Evolutionary conservation across 2,329 filamentous ascomycete species (phyloP), one percentile per base, ranked within the genome.

Genomic region (Aschersonia sp.): DNA sequence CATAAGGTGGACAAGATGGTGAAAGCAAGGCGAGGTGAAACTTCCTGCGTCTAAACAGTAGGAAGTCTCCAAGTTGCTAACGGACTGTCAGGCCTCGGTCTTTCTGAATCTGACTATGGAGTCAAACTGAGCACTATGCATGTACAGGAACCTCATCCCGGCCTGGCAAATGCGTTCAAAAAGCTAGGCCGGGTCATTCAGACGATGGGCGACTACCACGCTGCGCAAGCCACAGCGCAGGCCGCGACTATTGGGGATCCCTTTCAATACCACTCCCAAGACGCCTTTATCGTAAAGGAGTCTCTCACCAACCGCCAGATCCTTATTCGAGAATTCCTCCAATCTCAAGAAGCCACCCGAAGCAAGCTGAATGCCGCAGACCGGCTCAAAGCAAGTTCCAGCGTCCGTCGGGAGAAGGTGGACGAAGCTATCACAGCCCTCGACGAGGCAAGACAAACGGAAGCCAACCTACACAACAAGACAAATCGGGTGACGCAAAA

Each of bases 271-370:
- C 88, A 97, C 66, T 95, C 88, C 43, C 83, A 87, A 49, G 92
- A 98, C 64, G 87, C 92, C 43, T 94, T 95, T 61, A 94, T 97
- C 56, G 92, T 97, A 55, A 98, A 98, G 66, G 92, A 98, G 62
- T 95, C 89, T 9, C 76, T 98, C 52, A 98, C 92, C 4, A 98
- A 98, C 68, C 85, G 92, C 10, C 92, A 98, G 66, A 95, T 98
- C 52, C 76, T 98, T 22, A 83, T 95, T 42, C 87, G 92, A 50
- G 92, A 98, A 59, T 81, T 97, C 50, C 69, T 94, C 30, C 87
- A 95, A 65, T 89, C 92, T 1, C 89, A 97, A 62, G 85, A 94
- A 61, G 73, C 73, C 29, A 88, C 89, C 1, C 81, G 85, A 52
- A 86, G 79, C 64, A 92, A 88, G 63, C 77, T 92, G 40, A 80